Conservation (phyloP, 2,329 filamentous ascomycete species). For the Macroventuria anomochaeta region DNA sequence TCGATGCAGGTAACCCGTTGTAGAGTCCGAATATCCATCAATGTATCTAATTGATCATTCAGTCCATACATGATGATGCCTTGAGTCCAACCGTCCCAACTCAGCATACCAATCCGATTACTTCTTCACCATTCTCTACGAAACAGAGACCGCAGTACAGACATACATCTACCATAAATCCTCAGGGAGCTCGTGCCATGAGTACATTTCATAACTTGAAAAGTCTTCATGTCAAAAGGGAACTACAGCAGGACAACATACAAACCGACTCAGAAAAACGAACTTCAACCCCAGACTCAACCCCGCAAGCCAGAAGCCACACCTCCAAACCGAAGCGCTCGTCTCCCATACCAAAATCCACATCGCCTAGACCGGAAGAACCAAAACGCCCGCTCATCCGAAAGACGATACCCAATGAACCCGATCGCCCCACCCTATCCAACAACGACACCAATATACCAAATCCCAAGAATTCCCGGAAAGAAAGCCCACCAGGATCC, state of each 20-base stretch:
- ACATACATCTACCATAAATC: not conserved
- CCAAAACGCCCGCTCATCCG: not conserved
- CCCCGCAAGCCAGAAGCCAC: not conserved
- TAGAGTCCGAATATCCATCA: not conserved
- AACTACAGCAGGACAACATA: not conserved
- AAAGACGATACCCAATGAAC: not conserved
- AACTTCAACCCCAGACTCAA: not conserved
- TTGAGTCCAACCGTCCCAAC: not conserved
- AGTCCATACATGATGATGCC: slow-evolving; percentile 1
- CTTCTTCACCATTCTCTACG: not conserved
- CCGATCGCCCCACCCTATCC: too few relatives aligned
- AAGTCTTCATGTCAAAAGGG: not conserved
- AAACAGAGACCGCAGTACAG: not conserved
- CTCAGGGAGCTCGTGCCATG: not conserved
- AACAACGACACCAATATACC: too few relatives aligned
- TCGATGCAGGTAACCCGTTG: slow-evolving; percentile 3
- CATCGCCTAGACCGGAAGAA: not conserved
- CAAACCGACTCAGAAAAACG: not conserved
- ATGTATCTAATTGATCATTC: slow-evolving; percentile 9
- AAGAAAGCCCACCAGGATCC: too few relatives aligned
- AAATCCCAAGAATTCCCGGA: too few relatives aligned
- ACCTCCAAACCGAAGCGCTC: not conserved
- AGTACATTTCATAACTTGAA: not conserved
- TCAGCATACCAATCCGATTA: not conserved
- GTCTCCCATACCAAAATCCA: not conserved